Base-by-base conservation (phyloP, 371 early-diverging fungal genomes). In the Saksenaea vasiformis region DNA sequence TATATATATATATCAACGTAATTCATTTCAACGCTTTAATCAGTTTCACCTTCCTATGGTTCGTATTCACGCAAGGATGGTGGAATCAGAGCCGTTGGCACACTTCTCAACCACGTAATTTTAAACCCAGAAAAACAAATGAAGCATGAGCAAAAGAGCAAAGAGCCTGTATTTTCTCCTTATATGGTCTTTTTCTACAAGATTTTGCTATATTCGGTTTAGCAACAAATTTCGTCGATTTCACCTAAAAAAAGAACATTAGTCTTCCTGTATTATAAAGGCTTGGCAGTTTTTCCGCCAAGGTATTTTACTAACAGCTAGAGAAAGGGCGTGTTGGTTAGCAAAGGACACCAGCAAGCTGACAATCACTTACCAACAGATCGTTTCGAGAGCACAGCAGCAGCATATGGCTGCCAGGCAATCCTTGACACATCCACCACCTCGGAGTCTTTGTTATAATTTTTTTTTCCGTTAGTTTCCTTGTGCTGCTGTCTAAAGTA, bases 381-480 rank as follows among this genome's bases (percentile, higher is more conserved):
- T 69, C 34, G 69, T 61, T 58, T 69, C 69, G 17, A 69, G 36
- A 24, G 69, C 69, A 60, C 73, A 72, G 69, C 75, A 74, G 68
- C 69, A 74, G 65, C 75, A 74, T 54, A 74, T 71, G 34, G 71
- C 54, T 43, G 66, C 71, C 57, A 74, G 61, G 58, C 75, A 74
- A 58, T 66, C 75, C 65, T 74, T 74, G 51, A 74, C 67, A 47
- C 75, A 74, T 26, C 75, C 75, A 66, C 75, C 75, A 62, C 75
- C 75, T 43, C 75, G 62, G n/a, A 74, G 63, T 60, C 75, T 70
- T 26, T 44, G 15, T 14, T 19, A 36, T 22, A n/a, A 1, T 5
- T 14, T n/a, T 4, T n/a, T 1, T 22, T 0, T 47, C 4, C 10
- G 51, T 47, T 47, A 47, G 26, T 22, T 22, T 47, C 22, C 11